Conservation (phyloP, 306 rosid species). For the Lotus japonicus region DNA sequence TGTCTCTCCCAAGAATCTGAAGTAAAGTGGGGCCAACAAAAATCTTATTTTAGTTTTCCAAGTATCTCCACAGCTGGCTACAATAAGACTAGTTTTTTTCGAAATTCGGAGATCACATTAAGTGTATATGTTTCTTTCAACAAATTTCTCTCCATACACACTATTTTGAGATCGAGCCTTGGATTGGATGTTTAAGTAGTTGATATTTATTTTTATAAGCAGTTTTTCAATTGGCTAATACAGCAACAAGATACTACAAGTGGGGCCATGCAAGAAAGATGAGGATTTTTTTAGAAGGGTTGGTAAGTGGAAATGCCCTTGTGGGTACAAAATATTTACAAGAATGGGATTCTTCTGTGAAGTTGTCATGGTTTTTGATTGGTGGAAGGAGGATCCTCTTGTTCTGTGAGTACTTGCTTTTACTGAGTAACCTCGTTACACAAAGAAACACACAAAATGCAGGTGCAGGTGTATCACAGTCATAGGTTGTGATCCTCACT, state of each 20-base stretch:
- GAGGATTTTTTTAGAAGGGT: conserved; percentile 16
- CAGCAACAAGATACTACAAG: conserved; percentile 28
- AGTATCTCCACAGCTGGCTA: too few relatives aligned
- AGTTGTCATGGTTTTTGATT: conserved; percentile 14
- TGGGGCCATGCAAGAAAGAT: conserved; percentile 35
- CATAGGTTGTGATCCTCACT: background rate
- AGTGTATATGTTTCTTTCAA: too few relatives aligned
- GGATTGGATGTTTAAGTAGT: too few relatives aligned
- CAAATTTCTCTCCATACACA: too few relatives aligned
- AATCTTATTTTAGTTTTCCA: too few relatives aligned
- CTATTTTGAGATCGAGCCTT: too few relatives aligned
- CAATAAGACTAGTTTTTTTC: too few relatives aligned
- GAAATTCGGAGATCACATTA: too few relatives aligned
- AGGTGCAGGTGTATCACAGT: conserved; percentile 9
- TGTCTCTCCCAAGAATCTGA: background rate
- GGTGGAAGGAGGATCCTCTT: conserved; percentile 35
- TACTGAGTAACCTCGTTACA: conserved; percentile 4
- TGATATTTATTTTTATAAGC: conserved; percentile 15
- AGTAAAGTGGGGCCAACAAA: too few relatives aligned
- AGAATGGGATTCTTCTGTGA: conserved; percentile 26
- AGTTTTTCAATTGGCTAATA: conserved; percentile 30
- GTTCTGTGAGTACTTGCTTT: conserved; percentile 15
- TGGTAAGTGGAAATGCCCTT: conserved; percentile 28
- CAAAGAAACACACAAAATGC: background rate
- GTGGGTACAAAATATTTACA: conserved; percentile 26